These are phyloP conservation scores for Melaleuca alternifolia DNA, from an alignment of 345 rosid genomes.

Conservation along the genomic window DNA sequence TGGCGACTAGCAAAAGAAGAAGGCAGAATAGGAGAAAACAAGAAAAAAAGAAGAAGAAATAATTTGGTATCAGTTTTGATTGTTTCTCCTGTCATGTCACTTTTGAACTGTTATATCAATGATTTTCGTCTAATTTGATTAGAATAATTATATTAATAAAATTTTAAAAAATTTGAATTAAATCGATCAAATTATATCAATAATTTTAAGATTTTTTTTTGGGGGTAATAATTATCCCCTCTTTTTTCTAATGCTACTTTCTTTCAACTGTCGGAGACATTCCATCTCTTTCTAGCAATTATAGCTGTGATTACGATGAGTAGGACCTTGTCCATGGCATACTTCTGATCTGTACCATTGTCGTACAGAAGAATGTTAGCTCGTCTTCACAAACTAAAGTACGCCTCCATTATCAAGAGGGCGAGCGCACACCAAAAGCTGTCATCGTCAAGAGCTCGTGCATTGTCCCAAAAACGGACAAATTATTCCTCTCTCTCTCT, in stretches of 20 bases:
- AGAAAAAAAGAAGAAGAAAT: background rate
- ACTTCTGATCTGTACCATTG: background rate
- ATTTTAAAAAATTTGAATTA: background rate
- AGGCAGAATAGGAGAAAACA: background rate
- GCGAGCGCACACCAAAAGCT: background rate
- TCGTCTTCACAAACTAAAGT: background rate
- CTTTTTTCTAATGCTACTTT: background rate
- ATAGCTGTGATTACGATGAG: background rate
- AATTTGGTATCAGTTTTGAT: background rate
- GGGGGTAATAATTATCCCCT: accelerated
- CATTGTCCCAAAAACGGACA: background rate
- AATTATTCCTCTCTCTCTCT: background rate
- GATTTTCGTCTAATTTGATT: background rate
- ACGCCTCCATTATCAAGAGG: background rate
- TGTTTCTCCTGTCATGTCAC: background rate
- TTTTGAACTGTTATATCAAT: background rate
- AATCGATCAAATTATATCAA: background rate
- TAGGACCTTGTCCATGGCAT: background rate
- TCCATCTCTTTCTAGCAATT: background rate
- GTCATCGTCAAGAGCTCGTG: background rate
- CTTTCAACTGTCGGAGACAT: background rate
- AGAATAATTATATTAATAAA: background rate
- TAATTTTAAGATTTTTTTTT: background rate
- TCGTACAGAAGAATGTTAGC: background rate
- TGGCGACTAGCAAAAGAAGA: background rate